A percentile compares a stretch with the other conserved stretches of the same genome.
Conservation (phyloP, 2,329 filamentous ascomycete genomes). For the Fusarium zealandicum region DNA sequence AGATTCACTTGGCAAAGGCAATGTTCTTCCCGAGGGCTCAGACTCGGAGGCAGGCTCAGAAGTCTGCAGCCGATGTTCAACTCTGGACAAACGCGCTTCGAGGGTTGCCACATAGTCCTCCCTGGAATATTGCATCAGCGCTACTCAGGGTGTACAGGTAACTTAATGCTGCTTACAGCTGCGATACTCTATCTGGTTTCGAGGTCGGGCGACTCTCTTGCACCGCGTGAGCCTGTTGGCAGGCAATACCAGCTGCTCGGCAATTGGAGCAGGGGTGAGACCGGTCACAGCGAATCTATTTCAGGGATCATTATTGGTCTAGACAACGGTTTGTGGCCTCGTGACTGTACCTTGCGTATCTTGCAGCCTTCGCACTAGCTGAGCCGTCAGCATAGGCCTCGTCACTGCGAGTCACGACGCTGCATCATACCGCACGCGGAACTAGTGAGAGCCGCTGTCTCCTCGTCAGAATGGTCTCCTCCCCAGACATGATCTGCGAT, state of each 20-base stretch:
- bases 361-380: constrained; percentile 29
- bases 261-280: constrained; percentile 25
- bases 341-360: constrained; percentile 26
- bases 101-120: constrained; percentile 23
- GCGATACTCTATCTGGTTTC: constrained; percentile 16
- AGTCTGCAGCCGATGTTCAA: constrained; percentile 12
- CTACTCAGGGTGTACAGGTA: accelerated
- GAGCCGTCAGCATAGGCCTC: constrained; percentile 2
- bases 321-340: no score
- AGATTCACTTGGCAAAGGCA: constrained; percentile 7
- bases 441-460: constrained; percentile 21
- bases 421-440: constrained; percentile 26
- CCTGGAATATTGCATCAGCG: constrained; percentile 1
- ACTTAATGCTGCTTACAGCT: constrained; percentile 3
- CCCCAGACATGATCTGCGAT: constrained; percentile 12
- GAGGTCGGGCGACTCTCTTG: constrained; percentile 15
- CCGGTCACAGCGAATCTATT: constrained; percentile 27
- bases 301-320: neutral
- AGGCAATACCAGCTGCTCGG: constrained; percentile 21
- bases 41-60: neutral
- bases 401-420: neutral
- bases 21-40: neutral
- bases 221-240: constrained; percentile 16
- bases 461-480: constrained; percentile 26
- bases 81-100: constrained; percentile 17